phyloP scores from a whole-genome alignment of 306 rosid genomes.

The Acacia crassicarpa region DNA sequence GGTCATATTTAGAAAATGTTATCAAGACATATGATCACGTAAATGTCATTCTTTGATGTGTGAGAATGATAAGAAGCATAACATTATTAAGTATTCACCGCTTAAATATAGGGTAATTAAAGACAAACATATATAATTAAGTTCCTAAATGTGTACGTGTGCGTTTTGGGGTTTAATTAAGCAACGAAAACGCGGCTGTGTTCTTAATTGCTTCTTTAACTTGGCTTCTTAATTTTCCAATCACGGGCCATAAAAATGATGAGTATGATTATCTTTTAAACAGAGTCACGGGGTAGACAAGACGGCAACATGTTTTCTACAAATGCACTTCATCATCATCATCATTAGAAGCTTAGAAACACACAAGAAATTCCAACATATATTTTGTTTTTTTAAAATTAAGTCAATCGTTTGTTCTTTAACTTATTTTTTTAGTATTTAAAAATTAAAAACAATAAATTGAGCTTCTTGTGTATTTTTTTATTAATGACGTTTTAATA shows the following conservation, averaged over 20 bases:
- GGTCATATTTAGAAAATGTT: too few species aligned
- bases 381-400: too few species aligned
- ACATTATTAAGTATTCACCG: too few species aligned
- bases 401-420: not conserved
- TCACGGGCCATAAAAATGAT: conserved; percentile 38
- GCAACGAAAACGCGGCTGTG: not conserved
- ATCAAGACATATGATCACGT: too few species aligned
- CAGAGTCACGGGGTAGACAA: conserved; percentile 44
- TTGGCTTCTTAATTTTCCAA: not conserved
- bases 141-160: not conserved
- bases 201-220: conserved; percentile 13
- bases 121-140: not conserved
- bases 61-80: too few species aligned
- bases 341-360: not conserved
- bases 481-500: not conserved
- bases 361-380: not conserved
- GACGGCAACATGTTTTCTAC: conserved; percentile 19
- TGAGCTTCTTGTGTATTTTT: not conserved
- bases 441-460: not conserved
- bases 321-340: conserved; percentile 16
- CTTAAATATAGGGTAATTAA: too few species aligned
- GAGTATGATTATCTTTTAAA: not conserved
- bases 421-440: not conserved
- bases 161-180: not conserved
- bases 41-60: too few species aligned